Conservation (phyloP, 345 rosid species). For the Garcia nutans region DNA sequence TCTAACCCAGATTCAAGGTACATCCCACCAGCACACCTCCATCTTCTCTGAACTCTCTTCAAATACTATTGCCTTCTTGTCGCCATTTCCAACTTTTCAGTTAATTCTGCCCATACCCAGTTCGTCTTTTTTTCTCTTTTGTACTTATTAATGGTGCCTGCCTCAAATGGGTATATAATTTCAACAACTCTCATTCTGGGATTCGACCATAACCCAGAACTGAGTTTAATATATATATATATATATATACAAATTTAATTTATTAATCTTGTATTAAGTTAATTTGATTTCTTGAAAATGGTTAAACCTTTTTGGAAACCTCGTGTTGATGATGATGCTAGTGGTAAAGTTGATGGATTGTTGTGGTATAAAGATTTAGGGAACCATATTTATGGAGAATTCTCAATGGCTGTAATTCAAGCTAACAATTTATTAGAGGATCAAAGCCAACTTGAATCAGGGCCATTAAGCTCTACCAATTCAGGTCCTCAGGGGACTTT, state of each 20-base stretch:
- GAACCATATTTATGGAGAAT: constrained; percentile 61
- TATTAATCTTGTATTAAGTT: constrained; percentile 1
- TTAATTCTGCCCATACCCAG: constrained; percentile 64
- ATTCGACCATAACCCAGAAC: constrained; percentile 19
- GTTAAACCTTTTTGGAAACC: constrained; percentile 65
- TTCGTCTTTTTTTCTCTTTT: constrained; percentile 37
- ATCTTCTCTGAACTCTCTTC: constrained; percentile 52
- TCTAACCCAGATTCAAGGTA: constrained; percentile 57
- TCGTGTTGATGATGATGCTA: constrained; percentile 33
- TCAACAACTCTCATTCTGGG: constrained; percentile 16
- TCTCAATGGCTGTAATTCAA: constrained; percentile 80
- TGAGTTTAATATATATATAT: neutral
- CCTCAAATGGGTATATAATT: constrained; percentile 27
- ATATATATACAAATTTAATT: neutral
- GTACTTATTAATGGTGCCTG: constrained; percentile 31
- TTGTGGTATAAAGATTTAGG: constrained; percentile 73
- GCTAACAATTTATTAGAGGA: constrained; percentile 73
- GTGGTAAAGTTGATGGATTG: constrained; percentile 53
- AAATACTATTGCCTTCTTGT: constrained; percentile 51
- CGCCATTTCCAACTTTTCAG: constrained; percentile 37
- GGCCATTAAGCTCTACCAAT: constrained; percentile 44
- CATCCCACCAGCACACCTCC: constrained; percentile 40
- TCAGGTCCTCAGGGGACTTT: constrained; percentile 61
- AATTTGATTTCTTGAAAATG: constrained; percentile 35
- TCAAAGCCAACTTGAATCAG: constrained; percentile 88